These are phyloP conservation scores for Leccinum uliginosum DNA, from an alignment of 768 basidiomycete genomes.

Conservation along the genomic window DNA sequence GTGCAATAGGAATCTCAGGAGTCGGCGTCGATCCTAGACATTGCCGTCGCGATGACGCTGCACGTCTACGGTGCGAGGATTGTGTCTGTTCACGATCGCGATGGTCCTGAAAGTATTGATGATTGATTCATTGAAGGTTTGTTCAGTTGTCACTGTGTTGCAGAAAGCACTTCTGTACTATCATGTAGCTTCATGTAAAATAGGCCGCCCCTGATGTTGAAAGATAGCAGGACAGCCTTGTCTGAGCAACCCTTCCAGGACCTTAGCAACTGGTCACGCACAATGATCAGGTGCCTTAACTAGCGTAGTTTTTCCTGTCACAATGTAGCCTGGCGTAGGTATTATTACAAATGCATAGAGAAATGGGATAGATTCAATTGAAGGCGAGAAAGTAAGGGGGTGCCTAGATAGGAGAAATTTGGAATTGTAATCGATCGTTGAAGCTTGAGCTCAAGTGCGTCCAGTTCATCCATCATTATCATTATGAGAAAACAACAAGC, in stretches of 20 bases:
- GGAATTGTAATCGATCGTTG: neutral
- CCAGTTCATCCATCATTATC: neutral
- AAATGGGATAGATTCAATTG: neutral
- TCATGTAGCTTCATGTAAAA: too few species aligned
- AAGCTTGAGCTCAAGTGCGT: neutral
- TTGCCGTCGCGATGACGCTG: neutral
- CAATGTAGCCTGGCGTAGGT: neutral
- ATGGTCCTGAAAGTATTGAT: neutral
- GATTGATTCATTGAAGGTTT: neutral
- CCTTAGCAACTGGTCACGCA: too few species aligned
- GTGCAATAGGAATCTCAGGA: conserved; percentile 9
- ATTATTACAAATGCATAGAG: neutral
- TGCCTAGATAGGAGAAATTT: neutral
- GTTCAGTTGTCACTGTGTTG: neutral
- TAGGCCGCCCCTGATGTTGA: too few species aligned
- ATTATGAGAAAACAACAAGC: neutral
- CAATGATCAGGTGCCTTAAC: too few species aligned
- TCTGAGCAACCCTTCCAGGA: too few species aligned
- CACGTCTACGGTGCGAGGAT: neutral
- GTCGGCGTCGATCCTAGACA: neutral
- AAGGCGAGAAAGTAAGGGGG: too few species aligned
- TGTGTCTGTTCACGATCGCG: neutral
- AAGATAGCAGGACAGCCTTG: too few species aligned
- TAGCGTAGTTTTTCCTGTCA: too few species aligned
- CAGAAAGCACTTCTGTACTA: too few species aligned